Base-by-base conservation (phyloP, 805 yeast genomes). In the Yamadazyma sp. region DNA sequence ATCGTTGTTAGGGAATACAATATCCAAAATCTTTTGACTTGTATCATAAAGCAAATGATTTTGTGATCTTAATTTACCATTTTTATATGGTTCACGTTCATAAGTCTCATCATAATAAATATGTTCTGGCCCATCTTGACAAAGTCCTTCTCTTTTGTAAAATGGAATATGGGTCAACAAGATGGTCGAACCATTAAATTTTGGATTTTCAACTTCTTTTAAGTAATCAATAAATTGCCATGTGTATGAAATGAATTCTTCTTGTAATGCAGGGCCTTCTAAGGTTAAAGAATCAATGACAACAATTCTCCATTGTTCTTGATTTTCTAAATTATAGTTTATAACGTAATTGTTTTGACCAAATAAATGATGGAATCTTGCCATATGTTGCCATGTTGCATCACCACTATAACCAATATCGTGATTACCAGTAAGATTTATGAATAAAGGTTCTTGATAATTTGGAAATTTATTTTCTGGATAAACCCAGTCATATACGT, bases 361-460 rank as follows among this genome's bases (percentile, higher is more conserved):
- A 60, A 84, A 93, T 19, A 83, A 62, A 25, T 65, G 63, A 36
- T 70, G 71, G 62, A 78, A 93, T 45, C 98, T 69, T 1, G 86
- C 76, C 78, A 87, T 77, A 50, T 94, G 95, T 50, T 86, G 96
- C 65, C 80, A 79, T 0, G 96, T 88, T 26, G 94, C 86, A 58
- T 93, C 98, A 0, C 98, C 98, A 31, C 85, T 76, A 55, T 93
- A 91, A 0, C 98, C 98, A 31, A 91, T 80, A 56, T 93, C 98
- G 56, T 93, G 98, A 56, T 93, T 93, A 2, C 98, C 98, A 1
- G 95, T 81, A 30, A 93, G 65, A 55, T 93, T 93, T 42, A 87
- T 73, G 52, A 91, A 77, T 23, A 85, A 60, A 8, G 86, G 89
- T 39, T 76, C 77, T 23, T 72, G 69, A 14, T 56, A 65, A 45